A percentile compares a stretch with the other conserved stretches of the same genome.
Evolutionary conservation across 306 rosid species (phyloP).

Genomic region (Lathyrus aphaca): DNA sequence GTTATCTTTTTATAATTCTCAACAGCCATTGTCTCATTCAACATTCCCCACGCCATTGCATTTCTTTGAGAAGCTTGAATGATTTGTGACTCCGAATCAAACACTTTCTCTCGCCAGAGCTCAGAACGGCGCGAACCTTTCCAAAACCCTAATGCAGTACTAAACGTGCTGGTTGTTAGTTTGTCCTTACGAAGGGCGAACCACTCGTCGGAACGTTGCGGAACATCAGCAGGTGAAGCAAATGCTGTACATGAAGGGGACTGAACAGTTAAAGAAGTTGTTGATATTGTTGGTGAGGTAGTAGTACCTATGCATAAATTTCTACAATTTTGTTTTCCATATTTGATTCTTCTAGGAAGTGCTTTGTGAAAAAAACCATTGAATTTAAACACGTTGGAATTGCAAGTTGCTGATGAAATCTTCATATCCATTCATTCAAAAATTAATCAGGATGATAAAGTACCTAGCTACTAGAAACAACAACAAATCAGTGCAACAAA

Average conservation of each 20-base stretch:
- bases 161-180: slow-evolving; percentile 91
- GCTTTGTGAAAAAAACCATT: slow-evolving; percentile 43
- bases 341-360: slow-evolving; percentile 38
- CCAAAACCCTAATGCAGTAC: slow-evolving; percentile 96
- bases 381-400: slow-evolving; percentile 48
- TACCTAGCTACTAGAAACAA: slow-evolving; percentile 38
- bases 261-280: slow-evolving; percentile 22
- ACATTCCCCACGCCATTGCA: slow-evolving; percentile 96
- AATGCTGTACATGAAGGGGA: slow-evolving; percentile 51
- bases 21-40: slow-evolving; percentile 74
- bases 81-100: slow-evolving; percentile 48
- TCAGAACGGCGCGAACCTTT: slow-evolving; percentile 76
- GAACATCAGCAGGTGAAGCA: slow-evolving; percentile 54
- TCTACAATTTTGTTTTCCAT: slow-evolving; percentile 37
- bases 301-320: slow-evolving; percentile 41
- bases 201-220: slow-evolving; percentile 95
- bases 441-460: slow-evolving; percentile 27
- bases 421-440: slow-evolving; percentile 40
- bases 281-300: neutral
- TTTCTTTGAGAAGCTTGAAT: slow-evolving; percentile 44
- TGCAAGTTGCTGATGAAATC: slow-evolving; percentile 54
- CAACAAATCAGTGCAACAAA: no score
- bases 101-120: slow-evolving; percentile 90
- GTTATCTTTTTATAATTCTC: slow-evolving; percentile 79
- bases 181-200: slow-evolving; percentile 91